phyloP scores from a whole-genome alignment of 805 yeast genomes.

The Saturnispora galanensis region DNA sequence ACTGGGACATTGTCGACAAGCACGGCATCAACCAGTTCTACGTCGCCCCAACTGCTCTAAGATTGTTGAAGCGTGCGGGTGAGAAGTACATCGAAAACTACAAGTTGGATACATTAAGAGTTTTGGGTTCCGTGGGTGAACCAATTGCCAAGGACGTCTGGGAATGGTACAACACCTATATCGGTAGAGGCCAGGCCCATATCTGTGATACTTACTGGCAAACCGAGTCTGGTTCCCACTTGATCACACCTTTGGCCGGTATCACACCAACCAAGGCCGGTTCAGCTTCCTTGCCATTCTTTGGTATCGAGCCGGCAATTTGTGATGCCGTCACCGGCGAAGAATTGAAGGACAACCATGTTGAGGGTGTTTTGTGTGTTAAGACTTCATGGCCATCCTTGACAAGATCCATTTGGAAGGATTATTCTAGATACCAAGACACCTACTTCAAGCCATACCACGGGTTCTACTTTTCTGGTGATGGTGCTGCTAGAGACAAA shows the following conservation, averaged over 20 bases:
- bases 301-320: constrained; percentile 66
- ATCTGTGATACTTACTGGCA: constrained; percentile 85
- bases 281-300: constrained; percentile 75
- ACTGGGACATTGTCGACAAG: constrained; percentile 67
- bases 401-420: constrained; percentile 74
- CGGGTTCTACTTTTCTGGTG: constrained; percentile 79
- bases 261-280: constrained; percentile 79
- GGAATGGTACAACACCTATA: constrained; percentile 73
- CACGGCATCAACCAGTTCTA: constrained; percentile 70
- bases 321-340: constrained; percentile 68
- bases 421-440: constrained; percentile 64
- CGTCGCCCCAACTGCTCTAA: constrained; percentile 77
- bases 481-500: constrained; percentile 79
- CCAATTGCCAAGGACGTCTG: constrained; percentile 80
- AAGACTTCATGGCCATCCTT: constrained; percentile 76
- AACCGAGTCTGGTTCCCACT: constrained; percentile 78
- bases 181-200: constrained; percentile 62
- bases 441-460: constrained; percentile 79
- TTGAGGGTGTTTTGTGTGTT: constrained; percentile 73
- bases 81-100: constrained; percentile 49
- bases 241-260: constrained; percentile 68
- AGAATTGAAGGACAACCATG: constrained; percentile 58
- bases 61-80: constrained; percentile 70
- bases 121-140: constrained; percentile 77
- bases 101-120: constrained; percentile 56